Evolutionary conservation across 495 filamentous ascomycete species (phyloP).

Genomic region (Friedmanniomyces simplex): DNA sequence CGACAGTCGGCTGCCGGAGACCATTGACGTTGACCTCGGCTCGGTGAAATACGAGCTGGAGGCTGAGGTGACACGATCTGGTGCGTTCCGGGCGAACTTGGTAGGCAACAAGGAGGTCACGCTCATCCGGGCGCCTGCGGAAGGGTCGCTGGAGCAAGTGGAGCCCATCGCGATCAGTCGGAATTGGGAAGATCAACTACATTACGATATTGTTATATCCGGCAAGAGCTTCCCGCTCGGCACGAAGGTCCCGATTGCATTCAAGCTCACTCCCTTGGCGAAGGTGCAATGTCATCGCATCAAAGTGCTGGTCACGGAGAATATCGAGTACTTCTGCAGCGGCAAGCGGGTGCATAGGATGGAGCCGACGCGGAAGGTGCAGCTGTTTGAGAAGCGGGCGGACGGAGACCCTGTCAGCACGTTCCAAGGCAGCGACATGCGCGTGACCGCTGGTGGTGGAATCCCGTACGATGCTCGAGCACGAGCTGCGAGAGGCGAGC

Average conservation of each 20-base stretch:
- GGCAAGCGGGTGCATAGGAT: conserved; percentile 82
- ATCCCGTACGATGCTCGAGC: conserved; percentile 51
- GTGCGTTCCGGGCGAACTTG: conserved; percentile 86
- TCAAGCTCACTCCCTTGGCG: conserved; percentile 90
- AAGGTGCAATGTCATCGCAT: conserved; percentile 96
- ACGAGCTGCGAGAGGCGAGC: conserved; percentile 49
- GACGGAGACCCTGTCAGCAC: conserved; percentile 67
- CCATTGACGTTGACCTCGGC: conserved; percentile 80
- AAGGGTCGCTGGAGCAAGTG: conserved; percentile 84
- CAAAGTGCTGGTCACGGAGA: conserved; percentile 91
- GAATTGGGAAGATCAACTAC: conserved; percentile 95
- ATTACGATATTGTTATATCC: conserved; percentile 97
- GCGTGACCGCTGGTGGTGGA: conserved; percentile 73
- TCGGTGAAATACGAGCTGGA: conserved; percentile 85
- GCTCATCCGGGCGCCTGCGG: conserved; percentile 78
- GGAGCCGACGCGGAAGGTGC: conserved; percentile 73
- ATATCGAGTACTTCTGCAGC: conserved; percentile 82
- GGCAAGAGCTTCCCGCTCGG: conserved; percentile 97
- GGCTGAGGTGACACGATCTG: conserved; percentile 75
- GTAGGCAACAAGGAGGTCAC: conserved; percentile 74
- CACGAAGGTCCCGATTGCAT: conserved; percentile 86
- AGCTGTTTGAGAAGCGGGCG: conserved; percentile 82
- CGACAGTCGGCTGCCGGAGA: conserved; percentile 85
- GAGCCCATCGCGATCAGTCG: conserved; percentile 96
- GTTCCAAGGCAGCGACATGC: conserved; percentile 69